Conservation (phyloP, 2,329 filamentous ascomycete genomes). For the Thelonectria olida region DNA sequence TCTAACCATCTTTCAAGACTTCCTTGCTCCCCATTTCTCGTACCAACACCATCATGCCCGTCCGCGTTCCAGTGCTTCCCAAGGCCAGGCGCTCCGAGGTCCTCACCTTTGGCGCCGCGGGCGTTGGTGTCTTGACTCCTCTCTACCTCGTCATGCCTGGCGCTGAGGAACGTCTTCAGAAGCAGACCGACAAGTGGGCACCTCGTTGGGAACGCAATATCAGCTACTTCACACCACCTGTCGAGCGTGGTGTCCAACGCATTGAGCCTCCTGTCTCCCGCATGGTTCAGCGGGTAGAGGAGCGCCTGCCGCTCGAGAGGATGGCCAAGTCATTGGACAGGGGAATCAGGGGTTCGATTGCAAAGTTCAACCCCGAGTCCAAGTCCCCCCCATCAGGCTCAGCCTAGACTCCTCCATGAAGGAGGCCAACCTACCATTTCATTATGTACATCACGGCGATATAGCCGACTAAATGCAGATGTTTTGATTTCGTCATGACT, state of each 20-base stretch:
- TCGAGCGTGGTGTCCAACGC: conserved; percentile 57
- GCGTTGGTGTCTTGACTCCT: conserved; percentile 62
- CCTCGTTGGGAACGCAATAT: conserved; percentile 69
- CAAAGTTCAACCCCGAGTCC: conserved; percentile 46
- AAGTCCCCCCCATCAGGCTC: conserved; percentile 22
- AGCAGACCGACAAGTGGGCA: conserved; percentile 66
- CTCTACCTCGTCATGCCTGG: conserved; percentile 67
- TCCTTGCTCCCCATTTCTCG: conserved; percentile 5
- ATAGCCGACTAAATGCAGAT: background rate
- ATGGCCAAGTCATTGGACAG: conserved; percentile 59
- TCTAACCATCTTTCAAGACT: conserved; percentile 14
- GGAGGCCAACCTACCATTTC: background rate
- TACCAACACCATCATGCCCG: conserved; percentile 53
- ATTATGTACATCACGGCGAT: background rate
- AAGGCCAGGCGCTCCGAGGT: conserved; percentile 58
- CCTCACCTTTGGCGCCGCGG: conserved; percentile 63
- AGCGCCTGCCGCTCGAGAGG: conserved; percentile 59
- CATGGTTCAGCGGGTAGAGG: conserved; percentile 56
- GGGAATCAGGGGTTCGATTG: conserved; percentile 58
- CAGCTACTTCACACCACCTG: conserved; percentile 59
- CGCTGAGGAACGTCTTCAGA: conserved; percentile 62
- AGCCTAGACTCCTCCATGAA: background rate
- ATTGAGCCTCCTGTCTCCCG: conserved; percentile 58
- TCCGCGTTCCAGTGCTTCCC: conserved; percentile 58
- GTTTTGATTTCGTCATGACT: background rate